Conservation (phyloP, 208 protist species). For the Strigomonas culicis region DNA sequence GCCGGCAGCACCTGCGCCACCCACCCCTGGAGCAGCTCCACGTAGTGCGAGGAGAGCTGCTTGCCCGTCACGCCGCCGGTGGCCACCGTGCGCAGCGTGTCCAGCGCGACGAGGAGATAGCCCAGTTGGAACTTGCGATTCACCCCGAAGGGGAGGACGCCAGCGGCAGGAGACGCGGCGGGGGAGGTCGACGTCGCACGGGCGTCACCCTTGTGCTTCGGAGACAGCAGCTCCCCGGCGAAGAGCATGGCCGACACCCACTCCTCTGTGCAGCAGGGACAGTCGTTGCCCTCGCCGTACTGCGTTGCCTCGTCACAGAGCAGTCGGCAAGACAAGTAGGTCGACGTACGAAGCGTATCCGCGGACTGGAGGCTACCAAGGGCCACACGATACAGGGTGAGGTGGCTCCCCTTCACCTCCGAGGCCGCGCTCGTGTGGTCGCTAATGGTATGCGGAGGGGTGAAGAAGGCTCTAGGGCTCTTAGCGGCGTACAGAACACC, state of each 20-base stretch:
- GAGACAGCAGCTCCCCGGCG: neutral
- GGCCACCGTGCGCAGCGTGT: slow-evolving; percentile 49
- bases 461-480: neutral
- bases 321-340: slow-evolving; percentile 51
- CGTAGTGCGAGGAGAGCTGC: slow-evolving; percentile 43
- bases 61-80: slow-evolving; percentile 26
- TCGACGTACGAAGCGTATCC: neutral
- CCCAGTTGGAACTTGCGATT: slow-evolving; percentile 58
- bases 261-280: slow-evolving; percentile 59
- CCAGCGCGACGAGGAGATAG: slow-evolving; percentile 43
- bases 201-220: neutral
- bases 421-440: neutral
- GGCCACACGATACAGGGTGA: slow-evolving; percentile 46
- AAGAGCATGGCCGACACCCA: slow-evolving; percentile 49
- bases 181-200: neutral
- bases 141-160: slow-evolving; percentile 12
- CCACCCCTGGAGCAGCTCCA: slow-evolving; percentile 27
- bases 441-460: neutral
- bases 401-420: slow-evolving; percentile 33
- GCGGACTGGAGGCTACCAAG: neutral
- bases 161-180: too few species aligned
- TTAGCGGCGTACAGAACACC: slow-evolving; percentile 49
- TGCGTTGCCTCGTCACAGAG: slow-evolving; percentile 52
- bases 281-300: slow-evolving; percentile 80
- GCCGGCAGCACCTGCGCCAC: slow-evolving; percentile 33